Evolutionary conservation across 2,329 filamentous ascomycete genomes (phyloP), one percentile per base, ranked within the genome.

Genomic region (Lachnellula suecica): DNA sequence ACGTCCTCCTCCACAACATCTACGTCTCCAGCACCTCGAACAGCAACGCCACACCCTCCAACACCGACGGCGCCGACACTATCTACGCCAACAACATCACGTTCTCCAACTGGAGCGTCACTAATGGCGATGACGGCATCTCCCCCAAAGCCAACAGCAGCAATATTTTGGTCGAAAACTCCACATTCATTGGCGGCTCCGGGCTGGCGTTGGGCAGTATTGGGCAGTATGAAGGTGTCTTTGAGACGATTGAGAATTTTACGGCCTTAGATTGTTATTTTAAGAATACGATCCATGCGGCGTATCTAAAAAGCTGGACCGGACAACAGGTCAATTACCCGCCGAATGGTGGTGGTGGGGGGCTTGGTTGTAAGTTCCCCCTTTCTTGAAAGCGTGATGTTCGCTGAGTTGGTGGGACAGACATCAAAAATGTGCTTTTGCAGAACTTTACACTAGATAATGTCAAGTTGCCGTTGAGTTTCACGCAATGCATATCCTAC

Each of bases 271-370:
- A 68, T 3, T 73, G 73, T 44, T 57, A 70, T 42, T n/a, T n/a
- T n/a, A n/a, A n/a, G n/a, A 70, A 76, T 51, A 79, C 75, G 3
- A 59, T 72, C 1, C 73, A 80, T 53, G 75, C 71, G 1, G 72
- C 71, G 19, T 79, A 80, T 57, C 62, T 83, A 52, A 83, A 83
- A 68, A 82, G 79, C 0, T 84, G 81, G 81, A 79, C 78, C 0
- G 78, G 76, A 24, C 66, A 74, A 7, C 70, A 71, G 29, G 70
- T 71, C 22, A 75, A 78, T 20, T 78, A 73, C 44, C 77, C 78
- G 3, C 79, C 79, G 1, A 83, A 84, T 57, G 81, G 81, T 23
- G 81, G 79, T 4, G 81, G 80, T 7, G 81, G 78, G n/a, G 81
- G 81, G 4, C 60, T 75, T 0, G 79, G 81, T 7, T 72, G 63